Evolutionary conservation across 2,329 filamentous ascomycete genomes (phyloP).

Genomic region (Aureobasidium sp.): DNA sequence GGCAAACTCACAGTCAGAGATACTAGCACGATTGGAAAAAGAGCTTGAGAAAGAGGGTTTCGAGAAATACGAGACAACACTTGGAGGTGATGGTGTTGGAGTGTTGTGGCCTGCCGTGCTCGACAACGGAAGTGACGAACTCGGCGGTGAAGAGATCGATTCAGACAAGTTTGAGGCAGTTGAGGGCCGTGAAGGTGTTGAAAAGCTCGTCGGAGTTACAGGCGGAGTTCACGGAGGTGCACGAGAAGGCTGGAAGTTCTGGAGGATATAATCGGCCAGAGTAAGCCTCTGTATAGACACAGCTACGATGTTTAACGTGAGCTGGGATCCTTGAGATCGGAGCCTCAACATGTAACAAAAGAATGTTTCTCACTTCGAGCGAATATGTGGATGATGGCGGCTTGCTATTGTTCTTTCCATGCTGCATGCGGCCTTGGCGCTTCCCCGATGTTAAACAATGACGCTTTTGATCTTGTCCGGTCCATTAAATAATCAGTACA

Average conservation of each 20-base stretch:
- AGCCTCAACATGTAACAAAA: background rate
- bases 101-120: slow-evolving; percentile 90
- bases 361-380: background rate
- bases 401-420: slow-evolving; percentile 9
- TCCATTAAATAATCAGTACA: background rate
- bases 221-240: slow-evolving; percentile 20
- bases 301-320: background rate
- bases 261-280: slow-evolving; percentile 20
- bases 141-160: slow-evolving; percentile 88
- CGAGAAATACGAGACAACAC: slow-evolving; percentile 75
- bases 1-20: slow-evolving; percentile 13
- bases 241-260: slow-evolving; percentile 31
- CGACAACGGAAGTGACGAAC: slow-evolving; percentile 72
- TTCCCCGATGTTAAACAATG: slow-evolving; percentile 3
- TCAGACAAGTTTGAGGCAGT: slow-evolving; percentile 81
- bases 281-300: background rate
- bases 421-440: slow-evolving; percentile 10
- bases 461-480: background rate
- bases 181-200: slow-evolving; percentile 75
- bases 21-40: slow-evolving; percentile 54
- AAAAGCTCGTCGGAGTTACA: slow-evolving; percentile 74
- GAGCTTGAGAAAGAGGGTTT: slow-evolving; percentile 59
- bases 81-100: slow-evolving; percentile 89
- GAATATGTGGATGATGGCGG: background rate
- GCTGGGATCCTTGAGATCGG: too few species aligned